Base-by-base conservation (phyloP, 2,329 filamentous ascomycete species). In the Hirsutella rhossiliensis region DNA sequence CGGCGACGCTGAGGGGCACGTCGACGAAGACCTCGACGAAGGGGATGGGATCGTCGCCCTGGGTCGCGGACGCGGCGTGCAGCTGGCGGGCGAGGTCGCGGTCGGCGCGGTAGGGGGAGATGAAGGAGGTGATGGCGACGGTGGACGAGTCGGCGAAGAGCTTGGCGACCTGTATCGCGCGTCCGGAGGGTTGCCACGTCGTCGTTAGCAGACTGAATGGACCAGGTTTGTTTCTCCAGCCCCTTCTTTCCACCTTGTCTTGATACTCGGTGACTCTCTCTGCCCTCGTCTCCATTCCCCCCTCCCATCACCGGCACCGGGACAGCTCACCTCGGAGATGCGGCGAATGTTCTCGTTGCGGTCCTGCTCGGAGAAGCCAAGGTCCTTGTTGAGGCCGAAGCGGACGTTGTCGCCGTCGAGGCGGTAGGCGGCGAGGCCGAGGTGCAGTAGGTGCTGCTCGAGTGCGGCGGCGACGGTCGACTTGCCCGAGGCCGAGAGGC, bases 391-490 rank as follows among this genome's bases (percentile, higher is more conserved):
- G 54, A 98, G 76, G 15, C 92, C 92, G 70, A 97, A 96, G 48
- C 92, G 90, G 53, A 98, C 84, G 68, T 98, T 98, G 76, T 98
- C 92, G 58, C 90, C 92, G 67, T 98, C 92, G 28, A 98, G 82
- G 43, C 92, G 82, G 76, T 98, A 98, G 48, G 89, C 85, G 45
- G 82, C 72, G 42, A 92, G 71, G 38, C 82, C 84, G 11, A 87
- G 75, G 64, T 94, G 88, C 45, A 98, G 79, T 30, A 98, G 82
- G 65, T 96, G 88, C 71, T 96, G 90, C 73, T 98, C 92, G 36
- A 98, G 84, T 15, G 92, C 92, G 3, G 87, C 94, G 44, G 92
- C 92, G 50, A 98, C 87, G 46, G 92, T 98, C 43, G 90, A 96
- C 70, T 98, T 98, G 61, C 92, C 92, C 0, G 87, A 95, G 42